These are phyloP conservation scores for Ceriops zippeliana DNA, from an alignment of 345 rosid species.

Conservation along the genomic window DNA sequence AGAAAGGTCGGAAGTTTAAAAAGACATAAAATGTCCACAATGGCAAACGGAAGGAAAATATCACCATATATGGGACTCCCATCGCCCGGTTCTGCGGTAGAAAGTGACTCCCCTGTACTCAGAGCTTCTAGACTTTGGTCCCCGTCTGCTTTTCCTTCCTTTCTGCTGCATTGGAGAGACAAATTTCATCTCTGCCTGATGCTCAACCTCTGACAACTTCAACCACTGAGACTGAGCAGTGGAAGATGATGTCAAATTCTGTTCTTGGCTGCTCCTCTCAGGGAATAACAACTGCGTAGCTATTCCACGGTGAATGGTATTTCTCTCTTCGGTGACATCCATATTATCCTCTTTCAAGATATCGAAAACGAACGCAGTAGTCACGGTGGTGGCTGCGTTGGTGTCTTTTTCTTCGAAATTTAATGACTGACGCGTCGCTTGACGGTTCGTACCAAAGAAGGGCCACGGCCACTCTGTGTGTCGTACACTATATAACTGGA, in stretches of 20 bases:
- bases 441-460: too few species aligned
- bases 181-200: constrained; percentile 26
- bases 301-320: constrained; percentile 23
- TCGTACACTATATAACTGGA: too few species aligned
- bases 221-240: constrained; percentile 35
- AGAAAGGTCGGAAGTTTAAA: background rate
- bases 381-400: too few species aligned
- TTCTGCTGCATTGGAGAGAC: constrained; percentile 40
- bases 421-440: too few species aligned
- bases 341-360: constrained; percentile 33
- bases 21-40: background rate
- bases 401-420: too few species aligned
- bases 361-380: constrained; percentile 40
- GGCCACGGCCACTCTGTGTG: too few species aligned
- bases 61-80: constrained; percentile 36
- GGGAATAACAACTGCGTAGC: constrained; percentile 46
- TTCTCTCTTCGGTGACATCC: background rate
- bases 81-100: constrained; percentile 29
- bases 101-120: constrained; percentile 33
- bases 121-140: constrained; percentile 33
- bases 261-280: constrained; percentile 22
- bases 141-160: constrained; percentile 28
- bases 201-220: constrained; percentile 39
- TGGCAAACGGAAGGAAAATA: background rate
- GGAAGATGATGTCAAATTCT: constrained; percentile 15